Evolutionary conservation across 2,329 filamentous ascomycete genomes (phyloP).

Genomic region (Blastomyces silverae): DNA sequence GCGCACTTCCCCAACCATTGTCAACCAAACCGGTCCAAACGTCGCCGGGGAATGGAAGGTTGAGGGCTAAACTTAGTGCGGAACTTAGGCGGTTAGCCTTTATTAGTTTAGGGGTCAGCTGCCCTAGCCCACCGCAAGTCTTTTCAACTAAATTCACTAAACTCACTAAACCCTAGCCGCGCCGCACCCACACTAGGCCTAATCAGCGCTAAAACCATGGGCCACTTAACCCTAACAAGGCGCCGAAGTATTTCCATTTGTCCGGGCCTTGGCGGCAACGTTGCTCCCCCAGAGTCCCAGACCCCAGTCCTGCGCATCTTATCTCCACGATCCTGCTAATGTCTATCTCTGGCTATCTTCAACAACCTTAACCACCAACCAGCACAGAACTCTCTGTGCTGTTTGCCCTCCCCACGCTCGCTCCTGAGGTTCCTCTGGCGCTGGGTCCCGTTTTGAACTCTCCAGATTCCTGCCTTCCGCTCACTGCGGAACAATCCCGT

Average conservation of each 20-base stretch:
- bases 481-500: too few relatives aligned
- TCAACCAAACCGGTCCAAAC: too few relatives aligned
- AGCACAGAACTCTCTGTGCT: too few relatives aligned
- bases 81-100: background rate
- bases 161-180: background rate
- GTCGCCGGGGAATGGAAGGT: too few relatives aligned
- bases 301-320: background rate
- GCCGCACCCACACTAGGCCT: background rate
- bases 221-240: background rate
- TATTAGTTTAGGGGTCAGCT: background rate
- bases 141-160: too few relatives aligned
- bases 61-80: background rate
- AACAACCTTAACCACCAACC: too few relatives aligned
- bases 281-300: background rate
- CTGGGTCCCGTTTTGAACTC: too few relatives aligned
- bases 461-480: too few relatives aligned
- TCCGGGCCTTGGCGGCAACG: conserved; percentile 9
- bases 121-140: background rate
- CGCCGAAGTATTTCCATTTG: conserved; percentile 11
- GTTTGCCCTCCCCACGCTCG: too few relatives aligned
- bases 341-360: background rate
- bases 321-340: background rate
- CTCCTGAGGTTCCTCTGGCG: too few relatives aligned
- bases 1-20: too few relatives aligned
- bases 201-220: background rate